phyloP scores from a whole-genome alignment of 2,329 filamentous ascomycete genomes.

The Thielaviopsis ethacetica region DNA sequence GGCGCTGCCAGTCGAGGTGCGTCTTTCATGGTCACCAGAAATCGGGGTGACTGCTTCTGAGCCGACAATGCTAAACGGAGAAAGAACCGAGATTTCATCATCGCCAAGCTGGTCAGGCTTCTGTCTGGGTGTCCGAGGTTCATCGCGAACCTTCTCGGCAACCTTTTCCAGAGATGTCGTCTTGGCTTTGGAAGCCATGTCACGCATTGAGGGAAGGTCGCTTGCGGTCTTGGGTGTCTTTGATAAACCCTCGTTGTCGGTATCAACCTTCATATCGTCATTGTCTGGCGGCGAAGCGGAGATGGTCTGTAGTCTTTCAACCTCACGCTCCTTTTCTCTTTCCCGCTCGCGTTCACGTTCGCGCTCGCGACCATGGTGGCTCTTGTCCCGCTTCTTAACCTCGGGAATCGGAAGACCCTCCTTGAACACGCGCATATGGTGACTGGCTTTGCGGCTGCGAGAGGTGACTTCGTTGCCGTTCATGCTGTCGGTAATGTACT shows the following conservation, averaged over 20 bases:
- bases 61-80: conserved; percentile 9
- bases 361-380: conserved; percentile 13
- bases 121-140: conserved; percentile 3
- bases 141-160: neutral
- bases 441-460: conserved; percentile 50
- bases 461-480: conserved; percentile 43
- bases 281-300: conserved; percentile 5
- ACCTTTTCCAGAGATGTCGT: neutral
- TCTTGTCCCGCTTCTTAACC: conserved; percentile 32
- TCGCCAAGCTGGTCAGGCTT: neutral
- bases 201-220: neutral
- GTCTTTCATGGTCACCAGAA: conserved; percentile 14
- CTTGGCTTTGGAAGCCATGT: neutral
- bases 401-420: conserved; percentile 45
- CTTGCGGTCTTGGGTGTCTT: conserved; percentile 4
- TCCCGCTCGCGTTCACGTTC: neutral
- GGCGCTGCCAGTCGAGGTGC: conserved; percentile 24
- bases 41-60: conserved; percentile 5
- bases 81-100: conserved; percentile 2
- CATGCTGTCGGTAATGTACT: conserved; percentile 46
- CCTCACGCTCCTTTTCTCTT: conserved; percentile 5
- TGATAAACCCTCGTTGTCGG: neutral
- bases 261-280: neutral
- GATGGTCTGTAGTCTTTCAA: neutral
- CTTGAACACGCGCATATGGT: conserved; percentile 50